Percentiles rank a stretch among this genome's conserved stretches.
These are phyloP conservation scores for Magnolia changhungtana DNA, from an alignment of 164 flowering plant genomes.

Conservation along the genomic window DNA sequence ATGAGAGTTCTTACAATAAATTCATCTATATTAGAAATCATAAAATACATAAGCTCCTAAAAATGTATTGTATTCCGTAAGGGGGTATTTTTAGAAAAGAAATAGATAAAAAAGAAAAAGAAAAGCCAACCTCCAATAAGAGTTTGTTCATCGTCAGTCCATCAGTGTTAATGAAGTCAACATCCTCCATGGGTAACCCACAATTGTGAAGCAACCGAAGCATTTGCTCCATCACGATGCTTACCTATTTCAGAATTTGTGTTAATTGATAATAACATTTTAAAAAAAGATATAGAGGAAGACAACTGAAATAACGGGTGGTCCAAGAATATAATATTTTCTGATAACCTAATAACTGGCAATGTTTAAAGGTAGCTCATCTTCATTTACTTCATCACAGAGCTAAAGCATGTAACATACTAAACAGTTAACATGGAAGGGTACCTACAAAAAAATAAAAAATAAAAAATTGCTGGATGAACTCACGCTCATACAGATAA, in stretches of 20 bases:
- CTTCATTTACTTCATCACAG: background rate
- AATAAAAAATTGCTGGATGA: no score
- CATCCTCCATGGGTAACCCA: constrained; percentile 81
- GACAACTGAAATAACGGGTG: background rate
- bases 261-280: background rate
- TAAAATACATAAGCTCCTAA: background rate
- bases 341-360: background rate
- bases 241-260: constrained; percentile 47
- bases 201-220: constrained; percentile 80
- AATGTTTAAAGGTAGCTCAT: background rate
- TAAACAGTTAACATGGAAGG: background rate
- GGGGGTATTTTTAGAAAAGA: background rate
- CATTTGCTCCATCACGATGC: constrained; percentile 99
- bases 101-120: no score
- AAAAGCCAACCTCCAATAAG: constrained; percentile 60
- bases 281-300: background rate
- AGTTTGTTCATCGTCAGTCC: constrained; percentile 89
- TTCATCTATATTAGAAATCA: background rate
- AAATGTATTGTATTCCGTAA: background rate
- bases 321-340: background rate
- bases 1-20: no score
- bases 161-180: constrained; percentile 92
- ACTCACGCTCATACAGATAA: no score
- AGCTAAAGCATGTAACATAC: background rate
- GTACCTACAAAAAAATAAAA: background rate